A percentile compares a stretch with the other conserved stretches of the same genome.
These are phyloP conservation scores for Petunia axillaris DNA, from an alignment of 257 asterid genomes.

Conservation along the genomic window DNA sequence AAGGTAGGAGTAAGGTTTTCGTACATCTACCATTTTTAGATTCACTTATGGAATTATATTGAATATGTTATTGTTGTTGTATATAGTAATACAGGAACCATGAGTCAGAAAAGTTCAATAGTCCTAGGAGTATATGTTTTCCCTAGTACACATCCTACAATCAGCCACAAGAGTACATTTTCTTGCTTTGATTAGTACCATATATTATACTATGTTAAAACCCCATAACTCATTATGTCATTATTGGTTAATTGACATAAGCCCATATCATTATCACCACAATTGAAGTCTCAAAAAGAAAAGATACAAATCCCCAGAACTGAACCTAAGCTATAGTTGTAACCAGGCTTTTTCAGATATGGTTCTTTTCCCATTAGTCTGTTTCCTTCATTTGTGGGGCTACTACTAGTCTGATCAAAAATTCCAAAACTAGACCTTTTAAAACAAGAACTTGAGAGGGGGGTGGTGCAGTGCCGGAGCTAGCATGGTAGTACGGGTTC, in stretches of 20 bases:
- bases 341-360: constrained; percentile 67
- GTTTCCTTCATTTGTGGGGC: constrained; percentile 52
- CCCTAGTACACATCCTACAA: constrained; percentile 34
- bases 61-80: too few species aligned
- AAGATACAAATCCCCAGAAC: constrained; percentile 58
- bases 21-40: too few species aligned
- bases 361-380: not conserved
- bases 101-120: constrained; percentile 32
- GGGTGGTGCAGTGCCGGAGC: not conserved
- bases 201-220: not conserved
- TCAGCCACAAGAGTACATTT: constrained; percentile 44
- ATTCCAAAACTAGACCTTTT: constrained; percentile 33
- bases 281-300: not conserved
- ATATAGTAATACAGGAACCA: not conserved
- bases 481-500: too few species aligned
- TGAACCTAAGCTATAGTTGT: constrained; percentile 56
- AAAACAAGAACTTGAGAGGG: constrained; percentile 24
- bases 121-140: constrained; percentile 21
- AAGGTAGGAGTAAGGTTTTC: too few species aligned
- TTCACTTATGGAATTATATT: too few species aligned
- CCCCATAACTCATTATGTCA: constrained; percentile 19
- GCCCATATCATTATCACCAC: not conserved
- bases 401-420: constrained; percentile 35
- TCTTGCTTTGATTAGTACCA: not conserved
- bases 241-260: not conserved